Conservation (phyloP, 2,329 filamentous ascomycete genomes). For the Xylaria sp. region DNA sequence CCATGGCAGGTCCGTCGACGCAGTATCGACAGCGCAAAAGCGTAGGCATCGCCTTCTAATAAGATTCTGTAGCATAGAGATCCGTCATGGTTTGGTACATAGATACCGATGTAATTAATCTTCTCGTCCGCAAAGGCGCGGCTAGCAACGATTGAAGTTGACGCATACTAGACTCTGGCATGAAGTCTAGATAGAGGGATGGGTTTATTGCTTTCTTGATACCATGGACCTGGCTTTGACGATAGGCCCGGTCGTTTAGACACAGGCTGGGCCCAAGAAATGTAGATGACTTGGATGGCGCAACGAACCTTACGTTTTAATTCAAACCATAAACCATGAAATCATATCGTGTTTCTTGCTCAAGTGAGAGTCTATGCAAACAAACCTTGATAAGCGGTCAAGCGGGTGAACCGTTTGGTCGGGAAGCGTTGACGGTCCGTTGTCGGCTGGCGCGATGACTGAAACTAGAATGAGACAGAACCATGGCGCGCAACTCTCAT, state of each 20-base stretch:
- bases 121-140: constrained; percentile 19
- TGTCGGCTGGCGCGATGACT: constrained; percentile 8
- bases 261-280: constrained; percentile 9
- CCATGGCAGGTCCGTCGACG: constrained; percentile 45
- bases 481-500: background rate
- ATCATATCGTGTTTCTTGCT: too few relatives aligned
- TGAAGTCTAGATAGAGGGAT: constrained; percentile 22
- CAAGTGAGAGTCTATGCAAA: too few relatives aligned
- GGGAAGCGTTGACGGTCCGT: constrained; percentile 3
- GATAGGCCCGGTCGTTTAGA: constrained; percentile 16
- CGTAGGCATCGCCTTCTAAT: constrained; percentile 56
- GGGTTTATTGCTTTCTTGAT: constrained; percentile 24
- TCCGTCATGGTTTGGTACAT: constrained; percentile 32
- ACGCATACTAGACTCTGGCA: constrained; percentile 23
- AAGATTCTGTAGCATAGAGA: constrained; percentile 28
- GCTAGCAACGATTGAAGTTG: constrained; percentile 20
- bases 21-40: constrained; percentile 45
- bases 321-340: background rate
- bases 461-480: constrained; percentile 8
- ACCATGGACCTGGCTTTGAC: constrained; percentile 24
- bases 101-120: constrained; percentile 31
- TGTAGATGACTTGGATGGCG: constrained; percentile 5
- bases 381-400: too few relatives aligned
- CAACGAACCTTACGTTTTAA: constrained; percentile 6
- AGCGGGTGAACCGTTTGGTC: background rate